These are phyloP conservation scores for Tolypocladium inflatum DNA, from an alignment of 2,329 filamentous ascomycete species.

Conservation along the genomic window DNA sequence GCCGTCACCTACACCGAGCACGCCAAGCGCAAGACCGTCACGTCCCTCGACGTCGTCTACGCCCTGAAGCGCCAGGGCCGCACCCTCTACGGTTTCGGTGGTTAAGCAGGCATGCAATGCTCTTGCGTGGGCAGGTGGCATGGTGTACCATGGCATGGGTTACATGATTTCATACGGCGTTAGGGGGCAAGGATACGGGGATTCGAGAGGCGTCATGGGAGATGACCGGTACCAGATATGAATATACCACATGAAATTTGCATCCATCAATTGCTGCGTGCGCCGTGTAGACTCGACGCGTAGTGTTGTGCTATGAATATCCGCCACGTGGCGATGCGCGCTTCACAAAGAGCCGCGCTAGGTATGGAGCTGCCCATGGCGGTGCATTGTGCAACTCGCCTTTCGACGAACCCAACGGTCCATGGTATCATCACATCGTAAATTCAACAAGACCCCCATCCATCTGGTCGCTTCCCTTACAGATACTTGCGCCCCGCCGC, in stretches of 20 bases:
- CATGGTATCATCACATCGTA: constrained; percentile 5
- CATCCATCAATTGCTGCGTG: not conserved
- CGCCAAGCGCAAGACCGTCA: constrained; percentile 75
- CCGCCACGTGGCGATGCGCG: not conserved
- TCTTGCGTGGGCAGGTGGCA: not conserved
- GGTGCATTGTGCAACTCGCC: not conserved
- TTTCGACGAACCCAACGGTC: not conserved
- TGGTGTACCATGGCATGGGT: not conserved
- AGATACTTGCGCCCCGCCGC: constrained; percentile 91
- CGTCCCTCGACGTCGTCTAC: constrained; percentile 58
- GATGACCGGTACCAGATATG: constrained; percentile 16
- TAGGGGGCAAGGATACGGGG: constrained; percentile 18
- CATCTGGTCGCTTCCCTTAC: constrained; percentile 23
- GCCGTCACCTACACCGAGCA: constrained; percentile 73
- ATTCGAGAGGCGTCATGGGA: constrained; percentile 21
- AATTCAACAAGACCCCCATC: constrained; percentile 12
- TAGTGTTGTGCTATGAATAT: not conserved
- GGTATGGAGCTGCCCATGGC: not conserved
- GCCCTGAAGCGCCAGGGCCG: constrained; percentile 61
- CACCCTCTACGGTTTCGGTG: constrained; percentile 84
- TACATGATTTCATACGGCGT: constrained; percentile 18
- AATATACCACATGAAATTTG: constrained; percentile 9
- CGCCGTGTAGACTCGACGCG: not conserved
- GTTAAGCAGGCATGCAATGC: constrained; percentile 40
- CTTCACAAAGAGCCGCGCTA: not conserved